These are phyloP conservation scores for Gentiana macrophylla DNA, from an alignment of 257 asterid genomes.

Conservation along the genomic window DNA sequence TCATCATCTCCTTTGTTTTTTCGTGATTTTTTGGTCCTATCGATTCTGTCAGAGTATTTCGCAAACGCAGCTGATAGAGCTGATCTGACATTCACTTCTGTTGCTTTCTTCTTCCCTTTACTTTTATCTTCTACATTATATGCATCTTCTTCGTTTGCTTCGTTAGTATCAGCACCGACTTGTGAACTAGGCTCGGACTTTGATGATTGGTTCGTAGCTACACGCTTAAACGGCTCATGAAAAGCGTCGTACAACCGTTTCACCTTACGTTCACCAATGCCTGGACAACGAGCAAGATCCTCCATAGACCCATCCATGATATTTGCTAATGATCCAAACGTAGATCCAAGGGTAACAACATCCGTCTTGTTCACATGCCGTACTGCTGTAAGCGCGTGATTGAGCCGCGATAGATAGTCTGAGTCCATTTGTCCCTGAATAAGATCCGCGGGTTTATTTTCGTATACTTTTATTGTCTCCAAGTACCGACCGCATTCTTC, in stretches of 20 bases:
- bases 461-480: constrained; percentile 94
- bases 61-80: constrained; percentile 75
- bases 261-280: constrained; percentile 98
- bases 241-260: constrained; percentile 76
- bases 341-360: constrained; percentile 91
- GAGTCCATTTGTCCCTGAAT: constrained; percentile 98
- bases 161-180: constrained; percentile 17
- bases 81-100: constrained; percentile 49
- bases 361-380: constrained; percentile 99
- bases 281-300: constrained; percentile 97
- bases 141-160: constrained; percentile 34
- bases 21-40: constrained; percentile 29
- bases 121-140: constrained; percentile 25
- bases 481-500: constrained; percentile 97
- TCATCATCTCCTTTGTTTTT: constrained; percentile 13
- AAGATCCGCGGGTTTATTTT: constrained; percentile 90
- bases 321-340: constrained; percentile 90
- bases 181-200: constrained; percentile 25
- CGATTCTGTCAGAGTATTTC: constrained; percentile 42
- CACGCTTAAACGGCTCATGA: constrained; percentile 93
- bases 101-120: constrained; percentile 49
- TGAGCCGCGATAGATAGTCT: constrained; percentile 82
- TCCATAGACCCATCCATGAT: constrained; percentile 99
- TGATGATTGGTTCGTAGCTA: constrained; percentile 30
- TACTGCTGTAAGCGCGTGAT: constrained; percentile 81